These are phyloP conservation scores for Aspergillus ochraceus DNA, from an alignment of 2,329 filamentous ascomycete species.

Conservation along the genomic window DNA sequence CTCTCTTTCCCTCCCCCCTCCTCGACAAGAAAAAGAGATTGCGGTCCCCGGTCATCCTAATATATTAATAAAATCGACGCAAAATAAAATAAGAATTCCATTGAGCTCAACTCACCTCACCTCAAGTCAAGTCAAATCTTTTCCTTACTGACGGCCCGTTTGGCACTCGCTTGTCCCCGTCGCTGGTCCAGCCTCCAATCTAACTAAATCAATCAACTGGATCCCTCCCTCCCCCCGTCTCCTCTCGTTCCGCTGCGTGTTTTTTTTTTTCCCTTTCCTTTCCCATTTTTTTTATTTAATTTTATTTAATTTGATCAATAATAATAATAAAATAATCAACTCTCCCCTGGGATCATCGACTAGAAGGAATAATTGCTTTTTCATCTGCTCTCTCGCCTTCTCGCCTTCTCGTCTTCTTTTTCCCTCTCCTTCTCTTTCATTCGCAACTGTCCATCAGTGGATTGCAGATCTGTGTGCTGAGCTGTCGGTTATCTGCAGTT, in stretches of 20 bases:
- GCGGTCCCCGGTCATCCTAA: slow-evolving; percentile 1
- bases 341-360: neutral
- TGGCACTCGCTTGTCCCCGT: slow-evolving; percentile 12
- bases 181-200: slow-evolving; percentile 20
- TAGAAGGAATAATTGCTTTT: neutral
- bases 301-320: neutral
- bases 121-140: no score
- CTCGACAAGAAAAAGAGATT: neutral
- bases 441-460: neutral
- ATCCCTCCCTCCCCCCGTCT: neutral
- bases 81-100: no score
- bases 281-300: neutral
- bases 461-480: slow-evolving; percentile 23
- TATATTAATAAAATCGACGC: neutral
- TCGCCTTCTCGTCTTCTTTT: neutral
- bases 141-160: slow-evolving; percentile 8
- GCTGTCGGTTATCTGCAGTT: slow-evolving; percentile 23
- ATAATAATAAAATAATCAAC: no score
- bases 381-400: neutral
- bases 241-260: neutral
- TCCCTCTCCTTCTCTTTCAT: neutral
- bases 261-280: neutral
- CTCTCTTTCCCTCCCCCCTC: neutral
- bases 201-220: slow-evolving; percentile 10
- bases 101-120: no score